A percentile compares a stretch with the other conserved stretches of the same genome.
Evolutionary conservation across 345 rosid genomes (phyloP).

Genomic region (Gynandropsis gynandra): DNA sequence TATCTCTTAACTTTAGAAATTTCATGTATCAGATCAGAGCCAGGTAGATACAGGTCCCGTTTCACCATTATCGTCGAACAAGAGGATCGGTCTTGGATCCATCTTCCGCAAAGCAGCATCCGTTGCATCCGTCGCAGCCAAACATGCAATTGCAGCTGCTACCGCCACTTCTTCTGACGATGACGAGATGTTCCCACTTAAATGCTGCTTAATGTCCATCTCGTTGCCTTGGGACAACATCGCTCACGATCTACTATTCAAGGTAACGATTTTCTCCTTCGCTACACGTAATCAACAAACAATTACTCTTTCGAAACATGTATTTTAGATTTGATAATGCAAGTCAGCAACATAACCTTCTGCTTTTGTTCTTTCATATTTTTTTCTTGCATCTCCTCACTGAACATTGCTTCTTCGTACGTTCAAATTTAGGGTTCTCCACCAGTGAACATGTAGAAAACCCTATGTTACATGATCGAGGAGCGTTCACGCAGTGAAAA

Average conservation of each 20-base stretch:
- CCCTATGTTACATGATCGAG: background rate
- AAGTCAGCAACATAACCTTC: no score
- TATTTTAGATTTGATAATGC: no score
- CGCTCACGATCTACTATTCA: constrained; percentile 85
- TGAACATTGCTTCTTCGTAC: background rate
- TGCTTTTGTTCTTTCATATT: no score
- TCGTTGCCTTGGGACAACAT: constrained; percentile 93
- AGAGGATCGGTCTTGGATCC: constrained; percentile 76
- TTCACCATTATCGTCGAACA: constrained; percentile 74
- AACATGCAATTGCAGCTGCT: constrained; percentile 90
- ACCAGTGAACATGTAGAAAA: constrained; percentile 51
- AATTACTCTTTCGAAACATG: no score
- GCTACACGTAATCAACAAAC: background rate
- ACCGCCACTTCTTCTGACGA: constrained; percentile 51
- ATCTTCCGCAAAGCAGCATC: constrained; percentile 82
- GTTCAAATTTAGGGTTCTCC: constrained; percentile 46
- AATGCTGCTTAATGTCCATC: constrained; percentile 93
- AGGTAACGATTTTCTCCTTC: constrained; percentile 41
- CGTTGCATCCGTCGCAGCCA: constrained; percentile 91
- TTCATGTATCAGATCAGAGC: constrained; percentile 73
- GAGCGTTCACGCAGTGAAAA: no score
- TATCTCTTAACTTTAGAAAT: constrained; percentile 28
- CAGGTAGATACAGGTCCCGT: constrained; percentile 68
- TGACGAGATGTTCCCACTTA: constrained; percentile 87
- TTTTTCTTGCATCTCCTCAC: no score